Evolutionary conservation across 495 filamentous ascomycete genomes (phyloP), one percentile per base, ranked within the genome.

Genomic region (Daldinia vernicosa): DNA sequence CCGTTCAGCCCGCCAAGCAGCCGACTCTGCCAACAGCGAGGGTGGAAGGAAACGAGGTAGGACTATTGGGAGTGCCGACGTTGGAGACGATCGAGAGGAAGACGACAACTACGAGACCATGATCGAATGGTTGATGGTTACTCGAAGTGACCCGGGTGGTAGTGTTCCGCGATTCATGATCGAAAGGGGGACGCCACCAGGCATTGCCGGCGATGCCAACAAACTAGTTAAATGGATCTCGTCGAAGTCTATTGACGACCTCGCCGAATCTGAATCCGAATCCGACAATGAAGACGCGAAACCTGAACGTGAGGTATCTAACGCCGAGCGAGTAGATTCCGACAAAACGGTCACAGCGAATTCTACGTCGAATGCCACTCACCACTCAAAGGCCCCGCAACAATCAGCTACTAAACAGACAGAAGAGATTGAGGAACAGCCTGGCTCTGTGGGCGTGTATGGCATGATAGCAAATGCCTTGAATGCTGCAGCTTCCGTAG

Each of bases 71-170:
- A 28, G 27, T 14, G 58, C 61, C 19, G 59, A 65, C 6, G 28
- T 60, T 8, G 61, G 55, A 1, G 73, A 74, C 28, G 64, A 15
- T 11, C 58, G 54, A 11, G 80, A 79, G 19, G 80, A 83, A 5
- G 85, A 85, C 30, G 84, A 87, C 8, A 77, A 84, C 28, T 87
- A 87, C 54, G 75, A 79, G 33, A 91, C 89, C 60, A 57, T 66
- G 39, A 88, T 98, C 14, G 95, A 98, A 78, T 98, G 95, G 95
- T 89, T 97, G 37, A 97, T 98, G 95, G 88, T 98, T 24, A 97
- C 95, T 1, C 84, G 95, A n/a, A 94, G 91, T 77, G 93, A 98
- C 71, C 95, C 95, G 0, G 95, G 95, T 24, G 95, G 95, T 33
- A 95, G 87, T 60, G 94, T 98, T 7, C 95, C 95, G 0, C 86